Conservation (phyloP, 495 filamentous ascomycete genomes). For the Aspergillus steynii region DNA sequence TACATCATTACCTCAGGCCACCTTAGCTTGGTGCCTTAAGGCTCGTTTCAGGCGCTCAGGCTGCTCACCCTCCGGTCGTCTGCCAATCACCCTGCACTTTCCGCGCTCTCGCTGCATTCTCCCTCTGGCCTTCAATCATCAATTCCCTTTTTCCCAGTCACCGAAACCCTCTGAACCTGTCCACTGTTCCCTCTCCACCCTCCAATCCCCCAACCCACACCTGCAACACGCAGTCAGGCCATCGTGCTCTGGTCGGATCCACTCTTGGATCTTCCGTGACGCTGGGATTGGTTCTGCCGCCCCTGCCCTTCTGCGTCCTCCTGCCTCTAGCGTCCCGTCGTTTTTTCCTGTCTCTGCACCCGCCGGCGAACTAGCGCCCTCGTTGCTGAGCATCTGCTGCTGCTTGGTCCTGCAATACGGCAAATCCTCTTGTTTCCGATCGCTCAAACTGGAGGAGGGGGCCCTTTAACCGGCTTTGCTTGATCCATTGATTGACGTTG, state of each 20-base stretch:
- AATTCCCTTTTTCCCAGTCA: neutral
- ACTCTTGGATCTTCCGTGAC: conserved; percentile 29
- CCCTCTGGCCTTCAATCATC: neutral
- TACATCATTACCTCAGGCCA: conserved; percentile 7
- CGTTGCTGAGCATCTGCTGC: conserved; percentile 18
- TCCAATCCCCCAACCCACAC: neutral
- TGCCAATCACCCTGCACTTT: conserved; percentile 1
- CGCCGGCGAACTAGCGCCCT: conserved; percentile 20
- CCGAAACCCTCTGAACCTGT: no score
- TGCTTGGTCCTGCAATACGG: conserved; percentile 21
- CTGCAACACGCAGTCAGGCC: conserved; percentile 33
- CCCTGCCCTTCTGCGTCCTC: conserved; percentile 23
- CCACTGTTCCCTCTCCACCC: no score
- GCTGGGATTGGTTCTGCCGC: conserved; percentile 34
- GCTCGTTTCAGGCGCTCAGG: conserved; percentile 22
- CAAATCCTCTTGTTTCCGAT: conserved; percentile 24
- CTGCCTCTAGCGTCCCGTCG: conserved; percentile 17
- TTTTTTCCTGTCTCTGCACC: conserved; percentile 19
- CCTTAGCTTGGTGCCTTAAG: conserved; percentile 23
- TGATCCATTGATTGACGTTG: conserved; percentile 3
- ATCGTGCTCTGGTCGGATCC: conserved; percentile 35
- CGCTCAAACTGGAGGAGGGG: conserved; percentile 22
- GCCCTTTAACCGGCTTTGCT: conserved; percentile 2
- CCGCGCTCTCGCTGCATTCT: neutral
- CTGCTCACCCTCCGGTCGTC: conserved; percentile 14